Evolutionary conservation across 495 filamentous ascomycete genomes (phyloP), one percentile per base, ranked within the genome.

Genomic region (Neurospora intermedia): DNA sequence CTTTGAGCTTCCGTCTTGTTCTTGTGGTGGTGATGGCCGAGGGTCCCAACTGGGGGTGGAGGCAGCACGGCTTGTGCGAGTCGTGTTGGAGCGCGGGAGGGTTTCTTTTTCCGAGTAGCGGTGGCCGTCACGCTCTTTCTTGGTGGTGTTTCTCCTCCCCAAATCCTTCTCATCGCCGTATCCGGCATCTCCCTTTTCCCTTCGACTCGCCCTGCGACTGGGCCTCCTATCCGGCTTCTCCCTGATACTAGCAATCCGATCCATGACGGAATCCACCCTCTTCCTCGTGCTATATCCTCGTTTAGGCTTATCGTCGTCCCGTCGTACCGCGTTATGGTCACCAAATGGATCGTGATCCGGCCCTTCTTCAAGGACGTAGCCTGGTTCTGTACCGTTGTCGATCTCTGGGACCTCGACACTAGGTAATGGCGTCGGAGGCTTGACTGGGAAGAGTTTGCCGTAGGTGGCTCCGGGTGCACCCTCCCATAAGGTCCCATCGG

Each of bases 381-480:
- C 66, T 8, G 43, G 31, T 42, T 76, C 71, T 2, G 41, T 72
- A 66, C 40, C 48, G 20, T 59, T 11, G 20, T 27, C 11, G 20
- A 69, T 72, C 38, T 10, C 62, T n/a, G 70, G 38, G 5, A 69
- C 48, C 11, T 38, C 38, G 41, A 69, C 59, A 46, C 35, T 69
- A 11, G 77, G 76, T 73, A 74, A 43, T 13, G 71, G 43, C 0
- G 35, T 31, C 0, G 15, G 41, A 4, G 31, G 20, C 23, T 38
- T 45, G 23, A 83, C 79, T 3, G 80, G 81, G 16, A 77, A 76
- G 9, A 88, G 80, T 48, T 74, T 54, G 40, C 86, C 86, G 75
- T 87, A 87, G 13, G 73, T 78, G 27, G 75, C 78, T 11, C 86
- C 86, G 2, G 84, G 80, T 4, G 81, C 81, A 42, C 81, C 80